phyloP scores from a whole-genome alignment of 2,329 filamentous ascomycete genomes.

The Lasiodiplodia hormozganensis region DNA sequence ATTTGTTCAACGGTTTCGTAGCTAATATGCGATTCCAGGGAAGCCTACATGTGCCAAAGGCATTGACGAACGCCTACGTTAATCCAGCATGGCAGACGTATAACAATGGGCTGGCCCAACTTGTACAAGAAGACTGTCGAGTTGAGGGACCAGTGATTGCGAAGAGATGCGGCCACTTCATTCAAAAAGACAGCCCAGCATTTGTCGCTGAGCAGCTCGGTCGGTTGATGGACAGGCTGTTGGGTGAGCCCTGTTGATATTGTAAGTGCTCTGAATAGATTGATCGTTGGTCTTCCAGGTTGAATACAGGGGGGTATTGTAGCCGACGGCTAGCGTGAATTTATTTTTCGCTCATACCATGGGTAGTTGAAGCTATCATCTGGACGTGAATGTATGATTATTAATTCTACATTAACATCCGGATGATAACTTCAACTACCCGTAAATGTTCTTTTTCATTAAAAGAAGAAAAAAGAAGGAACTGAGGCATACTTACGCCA shows the following conservation, averaged over 20 bases:
- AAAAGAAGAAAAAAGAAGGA: no score
- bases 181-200: constrained; percentile 61
- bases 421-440: no score
- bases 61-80: constrained; percentile 57
- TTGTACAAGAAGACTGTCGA: constrained; percentile 50
- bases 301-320: background rate
- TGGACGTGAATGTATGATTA: no score
- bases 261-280: background rate
- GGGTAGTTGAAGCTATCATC: no score
- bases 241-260: background rate
- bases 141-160: constrained; percentile 57
- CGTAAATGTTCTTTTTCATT: no score
- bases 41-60: constrained; percentile 40
- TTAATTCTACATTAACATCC: no score
- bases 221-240: constrained; percentile 38
- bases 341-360: no score
- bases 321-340: no score
- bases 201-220: constrained; percentile 50
- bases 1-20: background rate
- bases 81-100: constrained; percentile 63
- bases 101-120: constrained; percentile 57
- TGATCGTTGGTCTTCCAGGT: background rate
- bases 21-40: constrained; percentile 32
- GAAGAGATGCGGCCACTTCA: constrained; percentile 60
- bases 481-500: no score